Percentiles rank a stretch among this genome's conserved stretches.
These are phyloP conservation scores for Amanita inopinata DNA, from an alignment of 768 basidiomycete genomes.

Conservation along the genomic window DNA sequence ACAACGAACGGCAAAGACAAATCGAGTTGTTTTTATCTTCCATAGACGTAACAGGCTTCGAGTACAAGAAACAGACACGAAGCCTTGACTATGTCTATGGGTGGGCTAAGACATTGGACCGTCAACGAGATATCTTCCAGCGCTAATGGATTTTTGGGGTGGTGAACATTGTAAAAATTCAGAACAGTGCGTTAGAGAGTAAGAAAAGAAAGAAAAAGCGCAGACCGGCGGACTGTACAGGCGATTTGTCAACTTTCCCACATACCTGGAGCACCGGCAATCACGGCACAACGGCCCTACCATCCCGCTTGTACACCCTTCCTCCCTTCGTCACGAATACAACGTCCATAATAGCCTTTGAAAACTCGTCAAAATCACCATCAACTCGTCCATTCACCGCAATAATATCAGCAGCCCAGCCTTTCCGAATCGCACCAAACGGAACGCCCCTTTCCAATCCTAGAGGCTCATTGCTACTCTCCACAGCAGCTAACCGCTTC, in stretches of 20 bases:
- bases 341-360: constrained; percentile 35
- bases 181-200: too few species aligned
- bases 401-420: constrained; percentile 47
- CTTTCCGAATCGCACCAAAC: constrained; percentile 42
- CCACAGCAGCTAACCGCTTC: constrained; percentile 17
- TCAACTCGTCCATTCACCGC: constrained; percentile 29
- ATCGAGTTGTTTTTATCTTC: constrained; percentile 37
- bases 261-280: too few species aligned
- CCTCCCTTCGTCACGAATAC: constrained; percentile 54
- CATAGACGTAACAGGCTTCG: constrained; percentile 68
- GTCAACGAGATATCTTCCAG: too few species aligned
- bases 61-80: constrained; percentile 32
- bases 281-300: neutral
- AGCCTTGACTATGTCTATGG: constrained; percentile 65
- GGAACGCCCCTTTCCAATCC: constrained; percentile 41
- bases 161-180: too few species aligned
- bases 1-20: constrained; percentile 33
- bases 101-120: constrained; percentile 4
- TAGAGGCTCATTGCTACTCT: constrained; percentile 5
- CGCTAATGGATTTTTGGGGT: neutral
- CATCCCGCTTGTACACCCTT: constrained; percentile 8
- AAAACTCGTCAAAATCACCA: constrained; percentile 26
- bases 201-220: too few species aligned
- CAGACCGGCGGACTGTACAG: neutral
- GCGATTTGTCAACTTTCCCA: neutral